phyloP scores from a whole-genome alignment of 1,139 yeast species.

The Saccharomyces hybrid region DNA sequence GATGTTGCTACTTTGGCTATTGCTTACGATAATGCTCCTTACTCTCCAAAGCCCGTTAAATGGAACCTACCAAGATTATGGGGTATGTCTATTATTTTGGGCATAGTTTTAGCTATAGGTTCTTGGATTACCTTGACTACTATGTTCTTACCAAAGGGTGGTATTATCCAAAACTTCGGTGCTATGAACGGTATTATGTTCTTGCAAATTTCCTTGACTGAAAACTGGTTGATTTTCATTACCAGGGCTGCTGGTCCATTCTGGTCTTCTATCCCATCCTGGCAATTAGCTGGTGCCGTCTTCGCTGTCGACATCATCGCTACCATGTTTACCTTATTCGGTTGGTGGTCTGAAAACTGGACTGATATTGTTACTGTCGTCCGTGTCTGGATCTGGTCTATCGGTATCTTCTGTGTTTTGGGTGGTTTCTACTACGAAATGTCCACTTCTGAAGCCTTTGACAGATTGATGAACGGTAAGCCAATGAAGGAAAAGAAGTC shows the following conservation, averaged over 20 bases:
- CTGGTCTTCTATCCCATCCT: conserved; percentile 85
- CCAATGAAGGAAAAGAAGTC: conserved; percentile 52
- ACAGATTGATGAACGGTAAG: conserved; percentile 88
- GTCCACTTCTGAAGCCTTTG: conserved; percentile 80
- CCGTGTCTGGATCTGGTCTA: conserved; percentile 89
- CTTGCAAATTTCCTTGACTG: conserved; percentile 85
- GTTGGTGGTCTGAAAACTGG: conserved; percentile 97
- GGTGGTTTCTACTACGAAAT: conserved; percentile 93
- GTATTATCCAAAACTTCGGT: conserved; percentile 90
- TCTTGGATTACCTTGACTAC: conserved; percentile 88
- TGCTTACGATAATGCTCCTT: conserved; percentile 96
- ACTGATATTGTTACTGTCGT: conserved; percentile 89
- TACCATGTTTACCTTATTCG: conserved; percentile 82
- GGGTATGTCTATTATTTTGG: conserved; percentile 86
- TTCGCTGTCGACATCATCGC: conserved; percentile 78
- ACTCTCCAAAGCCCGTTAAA: conserved; percentile 90
- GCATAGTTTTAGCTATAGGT: conserved; percentile 73
- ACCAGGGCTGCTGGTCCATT: conserved; percentile 92
- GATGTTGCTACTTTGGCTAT: conserved; percentile 90
- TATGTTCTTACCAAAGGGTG: conserved; percentile 76
- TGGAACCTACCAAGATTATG: conserved; percentile 97
- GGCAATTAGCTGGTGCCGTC: conserved; percentile 92
- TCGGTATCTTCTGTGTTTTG: conserved; percentile 90
- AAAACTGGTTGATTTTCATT: conserved; percentile 90
- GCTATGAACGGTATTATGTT: conserved; percentile 81